A percentile compares a stretch with the other conserved stretches of the same genome.
Evolutionary conservation across 2,329 filamentous ascomycete genomes (phyloP).

Genomic region (Gremmenia infestans): DNA sequence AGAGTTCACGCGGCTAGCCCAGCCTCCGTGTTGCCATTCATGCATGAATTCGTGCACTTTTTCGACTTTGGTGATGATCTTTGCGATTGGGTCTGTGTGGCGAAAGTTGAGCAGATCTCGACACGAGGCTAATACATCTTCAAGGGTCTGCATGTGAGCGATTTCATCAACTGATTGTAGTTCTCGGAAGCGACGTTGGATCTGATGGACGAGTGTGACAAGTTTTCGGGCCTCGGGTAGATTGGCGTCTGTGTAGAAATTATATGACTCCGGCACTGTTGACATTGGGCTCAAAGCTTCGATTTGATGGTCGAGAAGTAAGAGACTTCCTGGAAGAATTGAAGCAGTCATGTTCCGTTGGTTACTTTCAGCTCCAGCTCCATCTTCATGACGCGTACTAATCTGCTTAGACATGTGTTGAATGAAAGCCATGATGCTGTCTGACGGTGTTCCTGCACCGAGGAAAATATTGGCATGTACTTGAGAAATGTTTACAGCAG

Average conservation of each 20-base stretch:
- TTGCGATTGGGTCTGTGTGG: conserved; percentile 79
- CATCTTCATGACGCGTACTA: conserved; percentile 16
- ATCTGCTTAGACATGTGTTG: conserved; percentile 24
- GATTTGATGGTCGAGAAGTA: conserved; percentile 60
- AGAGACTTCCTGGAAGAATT: conserved; percentile 61
- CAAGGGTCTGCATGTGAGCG: conserved; percentile 67
- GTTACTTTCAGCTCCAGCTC: conserved; percentile 2
- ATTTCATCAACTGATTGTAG: conserved; percentile 64
- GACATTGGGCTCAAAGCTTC: conserved; percentile 38
- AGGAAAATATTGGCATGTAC: conserved; percentile 47
- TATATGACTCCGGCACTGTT: conserved; percentile 53
- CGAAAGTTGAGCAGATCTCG: conserved; percentile 69
- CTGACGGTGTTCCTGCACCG: conserved; percentile 11
- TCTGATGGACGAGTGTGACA: conserved; percentile 61
- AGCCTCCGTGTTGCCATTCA: conserved; percentile 85
- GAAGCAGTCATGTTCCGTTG: conserved; percentile 41
- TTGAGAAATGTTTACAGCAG: conserved; percentile 53
- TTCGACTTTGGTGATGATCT: conserved; percentile 80
- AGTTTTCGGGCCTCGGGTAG: conserved; percentile 70
- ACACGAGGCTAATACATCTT: conserved; percentile 72
- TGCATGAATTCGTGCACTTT: conserved; percentile 80
- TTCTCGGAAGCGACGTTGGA: conserved; percentile 67
- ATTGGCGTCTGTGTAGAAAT: conserved; percentile 86
- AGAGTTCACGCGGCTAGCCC: conserved; percentile 76
- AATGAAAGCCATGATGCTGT: conserved; percentile 26